Evolutionary conservation across 148 eudicot species (phyloP), one percentile per base, ranked within the genome.

Genomic region (Vaccinium corymbosum): DNA sequence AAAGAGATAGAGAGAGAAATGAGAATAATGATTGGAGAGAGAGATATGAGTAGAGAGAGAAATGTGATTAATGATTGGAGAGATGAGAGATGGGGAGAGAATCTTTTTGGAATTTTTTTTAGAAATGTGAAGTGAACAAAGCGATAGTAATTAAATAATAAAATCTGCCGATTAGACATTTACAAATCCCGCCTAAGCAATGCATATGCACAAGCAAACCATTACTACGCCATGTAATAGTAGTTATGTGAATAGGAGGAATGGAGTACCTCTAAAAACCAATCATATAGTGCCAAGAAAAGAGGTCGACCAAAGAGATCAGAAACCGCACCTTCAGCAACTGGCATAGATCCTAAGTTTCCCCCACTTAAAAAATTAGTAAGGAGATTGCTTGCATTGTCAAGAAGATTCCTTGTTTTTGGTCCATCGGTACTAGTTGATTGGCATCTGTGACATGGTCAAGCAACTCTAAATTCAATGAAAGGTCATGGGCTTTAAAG

Each of bases 241-340:
- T 48, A 79, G 22, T 52, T 29, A 51, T 68, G 32, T 11, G 17
- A 80, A 80, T 50, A 82, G 53, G 82, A 71, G 80, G 50, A 76
- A 71, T 48, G 9, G 82, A 78, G 82, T 89, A 97, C 99, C 99
- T 95, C 92, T 72, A 97, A 70, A 89, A 95, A 97, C 99, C 99
- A 97, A 87, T 97, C 98, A 79, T 97, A 97, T 64, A 97, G 88
- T 61, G 99, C 88, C 79, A 95, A 90, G 90, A 97, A 97, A 77
- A 97, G 98, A 78, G 99, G 99, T 29, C 91, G 93, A 76, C 88
- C 93, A 80, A 97, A 95, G 86, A 97, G 91, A 90, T 97, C 99
- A 55, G 98, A 89, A 79, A 97, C 98, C 35, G 99, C 98, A 79
- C 99, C 99, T 90, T 97, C 99, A 83, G 98, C 99, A 68, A 87